A percentile compares a stretch with the other conserved stretches of the same genome.
These are phyloP conservation scores for Cyamopsis tetragonoloba DNA, from an alignment of 306 rosid species.

Conservation along the genomic window DNA sequence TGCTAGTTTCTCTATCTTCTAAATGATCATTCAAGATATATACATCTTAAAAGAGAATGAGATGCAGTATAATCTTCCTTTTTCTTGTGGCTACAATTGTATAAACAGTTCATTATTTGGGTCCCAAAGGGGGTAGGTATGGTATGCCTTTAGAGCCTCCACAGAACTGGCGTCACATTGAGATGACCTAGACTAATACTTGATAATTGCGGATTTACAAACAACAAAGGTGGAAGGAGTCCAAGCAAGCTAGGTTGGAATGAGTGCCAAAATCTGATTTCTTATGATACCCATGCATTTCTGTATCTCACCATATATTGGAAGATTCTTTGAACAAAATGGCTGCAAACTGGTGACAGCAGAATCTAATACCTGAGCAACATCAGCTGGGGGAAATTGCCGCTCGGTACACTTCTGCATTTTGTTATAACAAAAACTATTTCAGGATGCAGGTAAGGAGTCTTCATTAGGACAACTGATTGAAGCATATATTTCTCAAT, in stretches of 20 bases:
- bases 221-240: constrained; percentile 7
- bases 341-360: constrained; percentile 82
- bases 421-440: constrained; percentile 23
- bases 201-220: constrained; percentile 18
- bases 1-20: background rate
- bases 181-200: constrained; percentile 6
- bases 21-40: constrained; percentile 8
- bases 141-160: constrained; percentile 17
- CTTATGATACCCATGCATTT: constrained; percentile 93
- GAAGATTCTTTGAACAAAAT: constrained; percentile 61
- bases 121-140: constrained; percentile 9
- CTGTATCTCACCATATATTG: constrained; percentile 75
- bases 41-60: constrained; percentile 33
- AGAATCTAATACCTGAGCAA: constrained; percentile 77
- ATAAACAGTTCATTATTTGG: constrained; percentile 10
- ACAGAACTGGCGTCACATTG: background rate
- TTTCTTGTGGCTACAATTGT: constrained; percentile 21
- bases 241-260: constrained; percentile 59
- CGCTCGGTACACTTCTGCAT: constrained; percentile 95
- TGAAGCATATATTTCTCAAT: background rate
- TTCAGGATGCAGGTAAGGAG: constrained; percentile 14
- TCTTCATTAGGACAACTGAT: constrained; percentile 5
- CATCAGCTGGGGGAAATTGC: constrained; percentile 87
- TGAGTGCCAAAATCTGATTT: constrained; percentile 84
- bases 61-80: constrained; percentile 16